These are phyloP conservation scores for Clonostachys sp. DNA, from an alignment of 2,329 filamentous ascomycete genomes.

Conservation along the genomic window DNA sequence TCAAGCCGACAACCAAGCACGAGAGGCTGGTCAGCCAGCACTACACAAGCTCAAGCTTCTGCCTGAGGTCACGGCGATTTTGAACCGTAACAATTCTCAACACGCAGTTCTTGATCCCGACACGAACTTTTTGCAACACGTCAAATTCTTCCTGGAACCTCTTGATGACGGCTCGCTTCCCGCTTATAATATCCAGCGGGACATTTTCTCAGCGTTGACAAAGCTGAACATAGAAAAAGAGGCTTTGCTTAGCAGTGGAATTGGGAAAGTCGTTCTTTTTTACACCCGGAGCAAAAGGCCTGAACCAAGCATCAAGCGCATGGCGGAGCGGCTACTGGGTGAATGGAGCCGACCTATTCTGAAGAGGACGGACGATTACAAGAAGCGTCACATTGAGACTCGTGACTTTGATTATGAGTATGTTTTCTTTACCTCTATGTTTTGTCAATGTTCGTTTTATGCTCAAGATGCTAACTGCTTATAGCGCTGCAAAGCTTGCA, in stretches of 20 bases:
- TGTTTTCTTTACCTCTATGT: slow-evolving; percentile 15
- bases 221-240: slow-evolving; percentile 89
- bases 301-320: slow-evolving; percentile 84
- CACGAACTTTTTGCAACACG: slow-evolving; percentile 88
- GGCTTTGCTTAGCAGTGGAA: slow-evolving; percentile 80
- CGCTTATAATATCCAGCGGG: slow-evolving; percentile 95
- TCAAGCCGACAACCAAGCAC: slow-evolving; percentile 77
- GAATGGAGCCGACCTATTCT: slow-evolving; percentile 96
- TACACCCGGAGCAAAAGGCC: slow-evolving; percentile 94
- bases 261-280: slow-evolving; percentile 94
- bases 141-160: slow-evolving; percentile 96
- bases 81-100: slow-evolving; percentile 86
- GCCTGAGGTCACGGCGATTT: slow-evolving; percentile 79
- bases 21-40: slow-evolving; percentile 74
- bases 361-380: slow-evolving; percentile 90
- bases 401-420: slow-evolving; percentile 62
- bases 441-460: not conserved
- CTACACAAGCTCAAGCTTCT: slow-evolving; percentile 92
- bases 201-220: slow-evolving; percentile 78
- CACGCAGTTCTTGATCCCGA: slow-evolving; percentile 87
- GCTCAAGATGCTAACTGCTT: not conserved
- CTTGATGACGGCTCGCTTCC: slow-evolving; percentile 90
- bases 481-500: slow-evolving; percentile 47
- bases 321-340: slow-evolving; percentile 85
- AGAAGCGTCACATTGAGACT: slow-evolving; percentile 68